These are phyloP conservation scores for Cystobasidium ongulense DNA, from an alignment of 768 basidiomycete genomes.

Conservation along the genomic window DNA sequence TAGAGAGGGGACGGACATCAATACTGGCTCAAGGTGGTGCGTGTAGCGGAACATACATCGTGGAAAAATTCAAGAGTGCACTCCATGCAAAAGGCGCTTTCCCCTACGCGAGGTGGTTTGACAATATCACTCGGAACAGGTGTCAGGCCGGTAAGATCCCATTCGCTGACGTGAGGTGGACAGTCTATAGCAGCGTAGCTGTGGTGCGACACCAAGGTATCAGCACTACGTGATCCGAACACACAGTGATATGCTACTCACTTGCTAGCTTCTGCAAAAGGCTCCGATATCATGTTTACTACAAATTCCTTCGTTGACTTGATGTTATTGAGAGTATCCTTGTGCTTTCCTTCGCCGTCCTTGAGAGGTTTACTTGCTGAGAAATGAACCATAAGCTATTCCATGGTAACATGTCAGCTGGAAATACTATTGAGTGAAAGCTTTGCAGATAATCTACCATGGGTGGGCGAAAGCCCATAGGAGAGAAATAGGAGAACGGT, in stretches of 20 bases:
- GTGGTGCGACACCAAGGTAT: neutral
- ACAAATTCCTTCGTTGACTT: constrained; percentile 60
- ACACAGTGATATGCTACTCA: neutral
- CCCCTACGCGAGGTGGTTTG: constrained; percentile 46
- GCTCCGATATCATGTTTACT: constrained; percentile 63
- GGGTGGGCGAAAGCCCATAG: constrained; percentile 59
- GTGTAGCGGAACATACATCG: neutral
- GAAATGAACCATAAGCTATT: constrained; percentile 30
- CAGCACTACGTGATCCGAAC: neutral
- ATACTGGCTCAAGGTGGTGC: neutral
- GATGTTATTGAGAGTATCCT: constrained; percentile 61
- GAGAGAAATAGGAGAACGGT: constrained; percentile 57
- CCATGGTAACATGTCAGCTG: constrained; percentile 45
- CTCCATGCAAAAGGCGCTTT: constrained; percentile 47
- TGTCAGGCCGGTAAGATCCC: constrained; percentile 42
- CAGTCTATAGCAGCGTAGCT: constrained; percentile 45
- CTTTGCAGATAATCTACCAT: constrained; percentile 56
- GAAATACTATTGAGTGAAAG: neutral
- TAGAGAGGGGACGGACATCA: neutral
- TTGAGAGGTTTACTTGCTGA: neutral
- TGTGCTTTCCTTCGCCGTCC: constrained; percentile 30
- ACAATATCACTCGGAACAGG: constrained; percentile 40
- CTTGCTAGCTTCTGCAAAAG: constrained; percentile 49
- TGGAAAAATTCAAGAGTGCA: constrained; percentile 35
- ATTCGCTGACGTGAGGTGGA: constrained; percentile 45